phyloP scores from a whole-genome alignment of 495 filamentous ascomycete species.

The Neurospora sp. region DNA sequence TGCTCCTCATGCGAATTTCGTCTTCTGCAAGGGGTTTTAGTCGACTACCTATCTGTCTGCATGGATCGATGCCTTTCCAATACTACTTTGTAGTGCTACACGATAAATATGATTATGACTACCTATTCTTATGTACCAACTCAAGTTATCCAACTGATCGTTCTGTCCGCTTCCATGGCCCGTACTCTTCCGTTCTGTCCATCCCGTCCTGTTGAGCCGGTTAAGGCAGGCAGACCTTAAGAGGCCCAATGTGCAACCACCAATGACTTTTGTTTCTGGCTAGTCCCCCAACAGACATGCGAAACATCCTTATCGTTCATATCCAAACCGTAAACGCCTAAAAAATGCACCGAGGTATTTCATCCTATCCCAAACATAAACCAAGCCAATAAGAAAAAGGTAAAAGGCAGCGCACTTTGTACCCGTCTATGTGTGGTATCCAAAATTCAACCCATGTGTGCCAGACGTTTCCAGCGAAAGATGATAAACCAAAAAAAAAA shows the following conservation, averaged over 20 bases:
- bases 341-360: not conserved
- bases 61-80: not conserved
- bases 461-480: not conserved
- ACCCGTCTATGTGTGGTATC: not conserved
- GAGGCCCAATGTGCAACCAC: not conserved
- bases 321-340: not conserved
- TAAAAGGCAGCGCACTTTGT: not conserved
- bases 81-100: not conserved
- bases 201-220: not conserved
- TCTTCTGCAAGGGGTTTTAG: not conserved
- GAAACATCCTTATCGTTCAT: not conserved
- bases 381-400: not conserved
- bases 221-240: not conserved
- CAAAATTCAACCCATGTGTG: not conserved
- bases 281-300: not conserved
- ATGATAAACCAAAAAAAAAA: not conserved
- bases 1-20: not conserved
- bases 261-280: not conserved
- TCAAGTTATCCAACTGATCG: not conserved
- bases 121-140: not conserved
- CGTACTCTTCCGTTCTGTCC: not conserved
- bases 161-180: not conserved
- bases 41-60: not conserved
- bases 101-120: not conserved
- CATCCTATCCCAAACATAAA: not conserved